Conservation (phyloP, 169 alveolate species). For the Plasmodium gonderi region DNA sequence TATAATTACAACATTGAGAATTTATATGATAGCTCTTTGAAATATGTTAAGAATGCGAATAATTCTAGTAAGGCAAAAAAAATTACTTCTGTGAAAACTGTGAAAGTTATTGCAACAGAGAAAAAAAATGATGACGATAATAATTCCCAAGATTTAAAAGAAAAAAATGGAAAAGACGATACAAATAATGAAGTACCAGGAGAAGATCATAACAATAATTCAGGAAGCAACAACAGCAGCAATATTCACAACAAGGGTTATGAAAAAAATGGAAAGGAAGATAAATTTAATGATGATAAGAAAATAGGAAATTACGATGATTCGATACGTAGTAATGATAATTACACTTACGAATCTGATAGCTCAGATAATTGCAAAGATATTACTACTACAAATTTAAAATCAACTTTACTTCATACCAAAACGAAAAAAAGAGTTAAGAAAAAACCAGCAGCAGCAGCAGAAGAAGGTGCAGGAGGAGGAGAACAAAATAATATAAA, state of each 20-base stretch:
- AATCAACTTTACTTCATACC: conserved; percentile 45
- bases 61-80: conserved; percentile 47
- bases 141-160: background rate
- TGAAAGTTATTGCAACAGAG: conserved; percentile 70
- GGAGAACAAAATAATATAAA: conserved; percentile 8
- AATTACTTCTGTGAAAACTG: conserved; percentile 36
- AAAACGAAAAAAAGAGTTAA: conserved; percentile 58
- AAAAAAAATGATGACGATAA: conserved; percentile 58
- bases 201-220: background rate
- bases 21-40: conserved; percentile 53
- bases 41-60: conserved; percentile 68
- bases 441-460: conserved; percentile 13
- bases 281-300: conserved; percentile 20
- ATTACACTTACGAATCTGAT: conserved; percentile 40
- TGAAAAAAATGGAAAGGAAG: conserved; percentile 24
- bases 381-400: conserved; percentile 65
- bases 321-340: conserved; percentile 12
- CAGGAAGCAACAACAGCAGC: background rate
- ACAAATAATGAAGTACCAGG: conserved; percentile 11
- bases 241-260: background rate
- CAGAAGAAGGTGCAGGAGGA: conserved; percentile 29
- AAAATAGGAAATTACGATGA: conserved; percentile 14
- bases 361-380: conserved; percentile 55
- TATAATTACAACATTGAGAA: conserved; percentile 63
- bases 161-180: conserved; percentile 38